phyloP scores from a whole-genome alignment of 2,329 filamentous ascomycete species.

The Nannizziopsis arthrosporioides region DNA sequence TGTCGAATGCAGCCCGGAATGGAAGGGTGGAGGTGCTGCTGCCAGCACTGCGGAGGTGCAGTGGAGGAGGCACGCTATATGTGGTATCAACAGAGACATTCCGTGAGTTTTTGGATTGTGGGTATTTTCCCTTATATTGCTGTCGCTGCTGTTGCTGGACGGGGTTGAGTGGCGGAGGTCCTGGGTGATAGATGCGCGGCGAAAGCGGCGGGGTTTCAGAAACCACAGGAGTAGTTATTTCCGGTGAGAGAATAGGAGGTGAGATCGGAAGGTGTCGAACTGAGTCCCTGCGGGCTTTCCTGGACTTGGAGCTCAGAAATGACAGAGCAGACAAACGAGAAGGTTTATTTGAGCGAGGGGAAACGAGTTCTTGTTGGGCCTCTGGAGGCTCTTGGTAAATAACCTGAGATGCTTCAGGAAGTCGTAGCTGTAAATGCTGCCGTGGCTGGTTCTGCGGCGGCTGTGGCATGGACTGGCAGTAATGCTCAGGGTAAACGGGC shows the following conservation, averaged over 20 bases:
- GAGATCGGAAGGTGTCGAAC: conserved; percentile 49
- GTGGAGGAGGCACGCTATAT: conserved; percentile 21
- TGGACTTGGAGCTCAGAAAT: conserved; percentile 32
- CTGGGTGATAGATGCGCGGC: conserved; percentile 45
- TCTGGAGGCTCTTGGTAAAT: conserved; percentile 12
- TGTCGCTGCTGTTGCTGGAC: conserved; percentile 17
- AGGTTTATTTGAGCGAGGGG: conserved; percentile 28
- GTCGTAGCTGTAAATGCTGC: conserved; percentile 14
- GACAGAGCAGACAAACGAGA: conserved; percentile 32
- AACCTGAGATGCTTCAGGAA: conserved; percentile 11
- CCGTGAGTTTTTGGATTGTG: conserved; percentile 2
- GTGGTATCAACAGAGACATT: conserved; percentile 7
- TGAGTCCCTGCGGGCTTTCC: conserved; percentile 35
- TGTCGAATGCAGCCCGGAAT: conserved; percentile 34
- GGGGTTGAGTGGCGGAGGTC: conserved; percentile 44
- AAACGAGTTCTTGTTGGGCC: conserved; percentile 19
- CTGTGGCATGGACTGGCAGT: not conserved
- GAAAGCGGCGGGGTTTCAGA: conserved; percentile 45
- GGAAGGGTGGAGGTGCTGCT: conserved; percentile 30
- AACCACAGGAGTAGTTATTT: conserved; percentile 35
- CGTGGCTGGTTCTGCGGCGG: not conserved
- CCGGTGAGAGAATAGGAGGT: conserved; percentile 40
- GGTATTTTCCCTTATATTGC: conserved; percentile 9
- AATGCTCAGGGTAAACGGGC: conserved; percentile 12
- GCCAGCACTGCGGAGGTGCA: conserved; percentile 23